Percentiles rank a stretch among this genome's conserved stretches.
Conservation (phyloP, 108 stramenopile species). For the Stephanodiscus minutulus region DNA sequence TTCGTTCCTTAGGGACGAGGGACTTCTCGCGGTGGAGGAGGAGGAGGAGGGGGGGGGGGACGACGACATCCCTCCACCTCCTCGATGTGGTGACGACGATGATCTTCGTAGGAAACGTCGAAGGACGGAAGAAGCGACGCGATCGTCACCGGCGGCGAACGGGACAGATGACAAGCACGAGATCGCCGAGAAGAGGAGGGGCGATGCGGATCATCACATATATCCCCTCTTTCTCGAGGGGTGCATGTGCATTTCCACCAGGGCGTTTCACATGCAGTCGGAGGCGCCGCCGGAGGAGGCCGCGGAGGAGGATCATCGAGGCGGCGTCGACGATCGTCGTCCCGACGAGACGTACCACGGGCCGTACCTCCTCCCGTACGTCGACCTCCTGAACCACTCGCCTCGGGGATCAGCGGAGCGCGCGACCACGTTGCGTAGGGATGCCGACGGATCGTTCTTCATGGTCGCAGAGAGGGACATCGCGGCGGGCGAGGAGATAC, state of each 20-base stretch:
- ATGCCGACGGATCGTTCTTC: constrained; percentile 53
- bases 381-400: constrained; percentile 82
- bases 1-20: constrained; percentile 25
- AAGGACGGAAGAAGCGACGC: constrained; percentile 8
- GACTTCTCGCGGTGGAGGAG: constrained; percentile 13
- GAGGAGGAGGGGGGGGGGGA: not conserved
- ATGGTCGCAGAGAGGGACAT: constrained; percentile 82
- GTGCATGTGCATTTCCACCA: constrained; percentile 74
- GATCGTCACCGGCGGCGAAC: not conserved
- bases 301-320: no score
- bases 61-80: constrained; percentile 4
- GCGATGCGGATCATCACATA: constrained; percentile 19
- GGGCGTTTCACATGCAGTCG: constrained; percentile 75
- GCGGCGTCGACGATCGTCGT: no score
- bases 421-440: constrained; percentile 65
- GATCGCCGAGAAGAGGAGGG: not conserved
- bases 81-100: no score
- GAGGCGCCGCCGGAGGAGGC: not conserved
- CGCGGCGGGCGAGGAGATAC: constrained; percentile 62
- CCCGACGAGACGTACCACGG: constrained; percentile 44
- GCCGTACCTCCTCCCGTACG: constrained; percentile 78
- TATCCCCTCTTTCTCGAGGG: constrained; percentile 57
- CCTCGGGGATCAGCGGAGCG: constrained; percentile 37
- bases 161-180: constrained; percentile 10
- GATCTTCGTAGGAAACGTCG: constrained; percentile 10